Base-by-base conservation (phyloP, 1,284 basidiomycete species). In the Trichosporon ovoides region DNA sequence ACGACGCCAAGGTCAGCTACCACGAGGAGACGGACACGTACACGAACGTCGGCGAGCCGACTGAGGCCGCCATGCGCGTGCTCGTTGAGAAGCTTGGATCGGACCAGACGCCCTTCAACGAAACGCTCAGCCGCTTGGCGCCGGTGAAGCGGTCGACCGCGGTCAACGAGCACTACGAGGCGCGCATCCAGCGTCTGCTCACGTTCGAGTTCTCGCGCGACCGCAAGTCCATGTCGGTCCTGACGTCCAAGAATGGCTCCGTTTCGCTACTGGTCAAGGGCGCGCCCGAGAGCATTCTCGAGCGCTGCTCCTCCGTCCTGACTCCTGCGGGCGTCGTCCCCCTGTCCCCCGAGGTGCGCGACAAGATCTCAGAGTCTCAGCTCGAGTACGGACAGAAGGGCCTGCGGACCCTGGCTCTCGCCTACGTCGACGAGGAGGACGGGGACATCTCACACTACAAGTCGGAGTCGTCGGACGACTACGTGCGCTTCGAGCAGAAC, bases 171-270 rank as follows among this genome's bases (percentile, higher is more conserved):
- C 83, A 87, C 76, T 87, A 89, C 70, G 89, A 92, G 66, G 80
- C 81, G 51, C 81, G 79, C 19, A 86, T 91, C 69, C 81, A 86
- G 18, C 86, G 93, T 60, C 81, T 96, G 12, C 79, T 95, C 64
- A 98, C 94, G 2, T 94, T 98, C 72, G 95, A 98, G 76, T 98
- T 98, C 78, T 90, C 91, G 28, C 87, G 95, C 35, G 96, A 98
- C 77, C 89, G 95, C 74, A 98, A 98, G 80, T 94, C 93, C 83
- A 98, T 98, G 95, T 97, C 94, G 22, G 92, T 96, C 37, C 84
- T 98, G 51, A 86, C 89, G 52, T 24, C 28, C 3, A 81, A 84
- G 61, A 83, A 81, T 11, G 85, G 85, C 36, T 82, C 69, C n/a
- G 59, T 77, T 20, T 68, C 86, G 18, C 80, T 95, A 3, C 87